phyloP scores from a whole-genome alignment of 1,284 basidiomycete species.

The Ustilago lituana region DNA sequence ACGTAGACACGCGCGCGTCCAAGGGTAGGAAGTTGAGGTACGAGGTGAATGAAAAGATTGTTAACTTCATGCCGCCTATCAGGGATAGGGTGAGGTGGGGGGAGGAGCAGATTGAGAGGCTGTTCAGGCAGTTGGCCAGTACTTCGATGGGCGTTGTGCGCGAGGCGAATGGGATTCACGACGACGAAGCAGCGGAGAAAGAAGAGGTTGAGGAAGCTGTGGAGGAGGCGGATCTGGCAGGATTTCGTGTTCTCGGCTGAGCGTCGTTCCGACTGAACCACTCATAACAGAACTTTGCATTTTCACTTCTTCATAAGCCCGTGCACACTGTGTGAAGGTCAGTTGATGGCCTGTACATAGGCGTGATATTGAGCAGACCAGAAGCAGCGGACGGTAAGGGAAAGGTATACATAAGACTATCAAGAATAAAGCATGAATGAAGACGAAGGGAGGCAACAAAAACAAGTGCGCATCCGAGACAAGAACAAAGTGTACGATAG shows the following conservation, averaged over 20 bases:
- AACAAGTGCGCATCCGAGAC: no score
- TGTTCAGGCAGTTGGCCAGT: constrained; percentile 56
- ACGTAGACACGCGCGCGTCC: constrained; percentile 59
- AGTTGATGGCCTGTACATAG: no score
- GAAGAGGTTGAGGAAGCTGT: constrained; percentile 6
- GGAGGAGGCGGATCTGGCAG: constrained; percentile 28
- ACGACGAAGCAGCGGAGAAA: constrained; percentile 2
- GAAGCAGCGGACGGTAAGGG: neutral
- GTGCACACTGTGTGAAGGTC: no score
- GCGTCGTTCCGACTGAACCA: no score
- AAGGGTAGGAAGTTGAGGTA: constrained; percentile 64
- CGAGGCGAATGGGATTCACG: constrained; percentile 2
- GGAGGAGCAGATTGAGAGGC: constrained; percentile 55
- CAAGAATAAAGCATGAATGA: neutral
- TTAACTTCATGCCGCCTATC: constrained; percentile 66
- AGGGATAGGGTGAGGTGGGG: constrained; percentile 45
- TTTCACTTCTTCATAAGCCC: neutral
- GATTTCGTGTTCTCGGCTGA: constrained; percentile 41
- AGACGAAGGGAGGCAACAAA: neutral
- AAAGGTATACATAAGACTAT: constrained; percentile 11
- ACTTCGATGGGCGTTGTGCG: constrained; percentile 13
- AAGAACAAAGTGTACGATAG: no score
- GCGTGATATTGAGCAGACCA: no score
- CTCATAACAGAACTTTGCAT: neutral
- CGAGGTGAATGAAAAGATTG: constrained; percentile 64